A percentile compares a stretch with the other conserved stretches of the same genome.
Evolutionary conservation across 2,329 filamentous ascomycete genomes (phyloP).

Genomic region (Epicoccum nigrum): DNA sequence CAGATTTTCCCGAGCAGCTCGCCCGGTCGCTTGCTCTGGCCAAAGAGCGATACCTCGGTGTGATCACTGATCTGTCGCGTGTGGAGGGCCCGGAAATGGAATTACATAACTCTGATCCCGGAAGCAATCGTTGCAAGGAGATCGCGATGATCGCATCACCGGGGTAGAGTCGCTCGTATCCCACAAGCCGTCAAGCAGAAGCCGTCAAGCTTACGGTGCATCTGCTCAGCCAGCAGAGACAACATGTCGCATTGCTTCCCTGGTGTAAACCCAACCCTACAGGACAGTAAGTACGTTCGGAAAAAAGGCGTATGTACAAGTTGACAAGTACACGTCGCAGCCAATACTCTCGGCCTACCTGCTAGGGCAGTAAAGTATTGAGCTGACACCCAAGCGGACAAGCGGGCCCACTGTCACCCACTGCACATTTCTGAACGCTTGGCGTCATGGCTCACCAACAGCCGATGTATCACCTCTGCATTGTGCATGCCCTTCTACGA

Average conservation of each 20-base stretch:
- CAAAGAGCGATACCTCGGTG: constrained; percentile 6
- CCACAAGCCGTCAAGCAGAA: background rate
- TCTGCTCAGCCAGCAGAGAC: constrained; percentile 1
- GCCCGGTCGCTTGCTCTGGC: constrained; percentile 6
- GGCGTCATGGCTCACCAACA: constrained; percentile 7
- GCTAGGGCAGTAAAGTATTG: constrained; percentile 17
- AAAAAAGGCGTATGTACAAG: constrained; percentile 15
- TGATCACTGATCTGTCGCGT: background rate
- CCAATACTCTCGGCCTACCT: constrained; percentile 21
- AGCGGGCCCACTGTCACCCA: constrained; percentile 21
- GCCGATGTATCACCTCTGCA: background rate
- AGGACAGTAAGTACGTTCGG: constrained; percentile 1
- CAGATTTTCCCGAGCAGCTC: constrained; percentile 10
- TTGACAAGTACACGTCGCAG: constrained; percentile 17
- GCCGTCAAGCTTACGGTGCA: background rate
- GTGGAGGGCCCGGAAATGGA: background rate
- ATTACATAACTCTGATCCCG: constrained; percentile 4
- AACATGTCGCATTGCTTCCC: background rate
- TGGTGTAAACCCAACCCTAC: constrained; percentile 10
- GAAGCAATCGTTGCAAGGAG: too few species aligned
- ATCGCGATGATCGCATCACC: background rate
- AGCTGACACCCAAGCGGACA: constrained; percentile 17
- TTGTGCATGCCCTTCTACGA: background rate
- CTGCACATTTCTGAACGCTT: constrained; percentile 14
- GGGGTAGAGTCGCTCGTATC: background rate